A percentile compares a stretch with the other conserved stretches of the same genome.
These are phyloP conservation scores for Olyra latifolia DNA, from an alignment of 176 grass and related monocot species.

Conservation along the genomic window DNA sequence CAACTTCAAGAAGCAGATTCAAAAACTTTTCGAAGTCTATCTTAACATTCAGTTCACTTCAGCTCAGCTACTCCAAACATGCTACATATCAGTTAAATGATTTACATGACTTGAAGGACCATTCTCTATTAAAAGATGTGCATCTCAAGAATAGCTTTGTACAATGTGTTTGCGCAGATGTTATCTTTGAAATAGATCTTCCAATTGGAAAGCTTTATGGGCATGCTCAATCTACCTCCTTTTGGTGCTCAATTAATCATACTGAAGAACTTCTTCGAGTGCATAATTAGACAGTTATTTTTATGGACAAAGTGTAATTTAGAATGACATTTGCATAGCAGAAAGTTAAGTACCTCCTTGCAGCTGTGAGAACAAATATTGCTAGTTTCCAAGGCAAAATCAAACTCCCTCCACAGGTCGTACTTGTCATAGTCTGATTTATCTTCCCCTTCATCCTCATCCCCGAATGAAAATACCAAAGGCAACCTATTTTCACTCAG, in stretches of 20 bases:
- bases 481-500: not conserved
- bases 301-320: not conserved
- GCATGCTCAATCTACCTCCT: not conserved
- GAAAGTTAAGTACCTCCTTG: slow-evolving; percentile 37
- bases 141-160: too few relatives aligned
- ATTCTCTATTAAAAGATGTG: too few relatives aligned
- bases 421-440: slow-evolving; percentile 14
- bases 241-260: not conserved
- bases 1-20: too few relatives aligned
- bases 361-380: not conserved
- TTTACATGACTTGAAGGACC: not conserved
- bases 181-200: not conserved
- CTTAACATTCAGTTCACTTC: too few relatives aligned
- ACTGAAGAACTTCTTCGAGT: not conserved
- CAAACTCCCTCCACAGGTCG: slow-evolving; percentile 24
- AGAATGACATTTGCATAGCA: not conserved
- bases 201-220: not conserved
- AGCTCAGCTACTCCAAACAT: too few relatives aligned
- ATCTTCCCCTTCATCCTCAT: not conserved
- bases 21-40: too few relatives aligned
- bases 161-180: too few relatives aligned
- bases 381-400: not conserved
- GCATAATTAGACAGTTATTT: not conserved
- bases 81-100: not conserved
- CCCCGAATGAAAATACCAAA: slow-evolving; percentile 36